phyloP scores from a whole-genome alignment of 106 monocot species.

The Posidonia australis region DNA sequence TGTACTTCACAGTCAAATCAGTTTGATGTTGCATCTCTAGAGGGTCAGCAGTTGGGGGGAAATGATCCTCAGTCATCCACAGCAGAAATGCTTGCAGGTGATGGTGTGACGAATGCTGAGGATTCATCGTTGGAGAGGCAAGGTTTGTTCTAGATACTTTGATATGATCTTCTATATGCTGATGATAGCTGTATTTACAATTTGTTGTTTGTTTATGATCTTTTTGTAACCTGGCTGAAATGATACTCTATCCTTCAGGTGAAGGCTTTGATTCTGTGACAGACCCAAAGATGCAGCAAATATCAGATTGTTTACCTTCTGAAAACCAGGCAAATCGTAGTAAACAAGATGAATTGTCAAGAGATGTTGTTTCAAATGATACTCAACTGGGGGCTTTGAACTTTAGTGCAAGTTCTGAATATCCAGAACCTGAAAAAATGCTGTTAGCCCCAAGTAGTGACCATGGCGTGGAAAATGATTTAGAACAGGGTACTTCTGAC shows the following conservation, averaged over 20 bases:
- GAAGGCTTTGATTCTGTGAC: conserved; percentile 3
- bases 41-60: conserved; percentile 11
- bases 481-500: conserved; percentile 48
- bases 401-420: conserved; percentile 46
- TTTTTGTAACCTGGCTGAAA: background rate
- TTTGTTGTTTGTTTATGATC: background rate
- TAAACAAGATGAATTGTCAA: conserved; percentile 9
- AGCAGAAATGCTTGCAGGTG: conserved; percentile 14
- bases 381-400: conserved; percentile 22
- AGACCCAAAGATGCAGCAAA: conserved; percentile 7
- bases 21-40: conserved; percentile 2
- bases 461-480: conserved; percentile 29
- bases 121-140: conserved; percentile 24
- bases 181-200: background rate
- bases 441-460: conserved; percentile 30
- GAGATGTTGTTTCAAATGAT: conserved; percentile 19
- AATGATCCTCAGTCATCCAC: conserved; percentile 11
- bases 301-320: conserved; percentile 11
- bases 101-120: conserved; percentile 7
- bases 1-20: conserved; percentile 18
- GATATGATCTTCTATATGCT: background rate
- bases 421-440: conserved; percentile 84
- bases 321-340: conserved; percentile 2
- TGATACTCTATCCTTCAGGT: background rate
- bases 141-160: conserved; percentile 32